phyloP scores from a whole-genome alignment of 2,329 filamentous ascomycete genomes.

The Emmonsiellopsis sp. region DNA sequence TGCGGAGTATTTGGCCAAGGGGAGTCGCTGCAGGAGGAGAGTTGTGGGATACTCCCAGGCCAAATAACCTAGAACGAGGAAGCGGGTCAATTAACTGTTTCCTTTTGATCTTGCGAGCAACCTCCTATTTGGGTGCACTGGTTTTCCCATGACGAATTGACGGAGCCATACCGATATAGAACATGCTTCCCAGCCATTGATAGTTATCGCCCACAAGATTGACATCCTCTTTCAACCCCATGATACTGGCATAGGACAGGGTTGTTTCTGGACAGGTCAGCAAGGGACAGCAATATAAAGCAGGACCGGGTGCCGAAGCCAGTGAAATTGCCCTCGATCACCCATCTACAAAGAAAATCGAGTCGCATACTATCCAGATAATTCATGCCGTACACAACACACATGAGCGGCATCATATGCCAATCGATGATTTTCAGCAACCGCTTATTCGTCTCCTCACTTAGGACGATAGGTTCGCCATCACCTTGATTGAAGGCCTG shows the following conservation, averaged over 20 bases:
- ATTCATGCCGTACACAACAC: conserved; percentile 50
- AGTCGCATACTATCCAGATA: conserved; percentile 41
- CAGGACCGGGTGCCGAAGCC: no score
- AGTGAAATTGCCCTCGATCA: not conserved
- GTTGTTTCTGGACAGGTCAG: conserved; percentile 11
- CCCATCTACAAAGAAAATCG: not conserved
- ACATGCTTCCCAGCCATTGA: conserved; percentile 44
- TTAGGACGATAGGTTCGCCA: conserved; percentile 45
- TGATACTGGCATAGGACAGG: conserved; percentile 43
- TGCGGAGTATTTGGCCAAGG: conserved; percentile 58
- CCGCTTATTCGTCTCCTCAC: conserved; percentile 49
- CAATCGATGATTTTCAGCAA: conserved; percentile 54
- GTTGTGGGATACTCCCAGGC: conserved; percentile 60
- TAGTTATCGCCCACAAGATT: conserved; percentile 43
- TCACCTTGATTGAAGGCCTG: conserved; percentile 44
- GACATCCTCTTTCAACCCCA: conserved; percentile 45
- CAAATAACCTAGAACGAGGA: conserved; percentile 29
- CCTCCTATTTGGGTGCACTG: no score
- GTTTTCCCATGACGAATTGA: conserved; percentile 23
- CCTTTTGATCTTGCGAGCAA: not conserved
- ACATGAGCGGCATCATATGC: conserved; percentile 53
- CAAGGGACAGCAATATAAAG: conserved; percentile 26
- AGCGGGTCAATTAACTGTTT: not conserved
- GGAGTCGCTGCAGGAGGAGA: conserved; percentile 54
- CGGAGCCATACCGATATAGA: conserved; percentile 42